Conservation (phyloP, 192 early-diverging fungal genomes). For the Cetraspora pellucida region DNA sequence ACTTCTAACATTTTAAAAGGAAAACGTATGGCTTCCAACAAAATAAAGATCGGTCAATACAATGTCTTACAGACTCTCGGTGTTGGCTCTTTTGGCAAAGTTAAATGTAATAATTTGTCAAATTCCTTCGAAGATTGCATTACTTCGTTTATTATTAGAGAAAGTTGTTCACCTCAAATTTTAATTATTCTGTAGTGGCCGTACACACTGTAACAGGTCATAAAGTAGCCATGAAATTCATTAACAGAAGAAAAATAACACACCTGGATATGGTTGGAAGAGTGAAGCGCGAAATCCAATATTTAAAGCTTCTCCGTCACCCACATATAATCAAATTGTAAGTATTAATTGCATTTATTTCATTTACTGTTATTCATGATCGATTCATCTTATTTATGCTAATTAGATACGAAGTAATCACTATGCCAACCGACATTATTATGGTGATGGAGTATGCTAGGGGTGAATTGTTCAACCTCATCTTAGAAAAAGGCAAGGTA, state of each 20-base stretch:
- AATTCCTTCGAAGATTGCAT: background rate
- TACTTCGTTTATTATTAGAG: background rate
- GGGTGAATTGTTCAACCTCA: conserved; percentile 85
- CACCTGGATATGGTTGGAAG: conserved; percentile 95
- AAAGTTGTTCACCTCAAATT: background rate
- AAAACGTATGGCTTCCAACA: conserved; percentile 43
- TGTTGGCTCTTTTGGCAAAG: conserved; percentile 97
- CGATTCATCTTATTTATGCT: background rate
- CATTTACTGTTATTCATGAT: background rate
- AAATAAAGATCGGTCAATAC: conserved; percentile 83
- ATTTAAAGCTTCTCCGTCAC: conserved; percentile 90
- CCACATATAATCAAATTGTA: conserved; percentile 99
- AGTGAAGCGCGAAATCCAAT: conserved; percentile 97
- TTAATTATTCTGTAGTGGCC: conserved; percentile 67
- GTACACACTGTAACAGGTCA: conserved; percentile 94
- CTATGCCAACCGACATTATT: conserved; percentile 94
- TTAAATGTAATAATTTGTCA: conserved; percentile 70
- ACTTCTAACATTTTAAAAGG: too few species aligned
- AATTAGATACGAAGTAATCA: conserved; percentile 93
- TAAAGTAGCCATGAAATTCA: conserved; percentile 96
- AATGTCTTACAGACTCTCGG: conserved; percentile 95
- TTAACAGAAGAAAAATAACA: conserved; percentile 89
- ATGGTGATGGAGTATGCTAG: conserved; percentile 93
- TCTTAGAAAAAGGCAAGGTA: conserved; percentile 75
- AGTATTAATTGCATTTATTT: background rate